Evolutionary conservation across 2,329 filamentous ascomycete genomes (phyloP).

Genomic region (Beauveria bassiana): DNA sequence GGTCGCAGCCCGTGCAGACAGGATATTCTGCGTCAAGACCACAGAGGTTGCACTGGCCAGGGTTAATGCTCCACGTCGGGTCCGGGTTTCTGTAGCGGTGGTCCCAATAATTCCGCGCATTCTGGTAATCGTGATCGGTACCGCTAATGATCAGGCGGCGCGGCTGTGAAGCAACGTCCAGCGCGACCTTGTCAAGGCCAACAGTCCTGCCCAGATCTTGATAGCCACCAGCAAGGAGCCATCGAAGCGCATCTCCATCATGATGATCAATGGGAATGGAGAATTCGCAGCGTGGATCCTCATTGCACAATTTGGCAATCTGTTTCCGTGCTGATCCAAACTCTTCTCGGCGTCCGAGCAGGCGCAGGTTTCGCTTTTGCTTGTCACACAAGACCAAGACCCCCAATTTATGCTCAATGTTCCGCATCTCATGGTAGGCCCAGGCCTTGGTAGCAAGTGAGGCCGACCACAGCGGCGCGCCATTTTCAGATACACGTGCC

Average conservation of each 20-base stretch:
- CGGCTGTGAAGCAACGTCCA: conserved; percentile 3
- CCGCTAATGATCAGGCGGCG: conserved; percentile 2
- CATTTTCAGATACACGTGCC: neutral
- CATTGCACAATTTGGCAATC: neutral
- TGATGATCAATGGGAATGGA: neutral
- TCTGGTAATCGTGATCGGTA: neutral
- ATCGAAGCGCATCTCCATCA: neutral
- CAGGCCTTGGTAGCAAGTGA: conserved; percentile 9
- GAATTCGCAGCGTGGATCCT: conserved; percentile 1
- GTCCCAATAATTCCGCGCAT: neutral
- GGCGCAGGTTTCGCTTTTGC: neutral
- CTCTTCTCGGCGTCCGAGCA: neutral
- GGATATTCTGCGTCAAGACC: neutral
- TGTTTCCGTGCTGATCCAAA: neutral
- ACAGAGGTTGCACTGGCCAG: neutral
- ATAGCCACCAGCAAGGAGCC: conserved; percentile 1
- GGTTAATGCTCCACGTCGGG: neutral
- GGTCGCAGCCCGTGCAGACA: neutral
- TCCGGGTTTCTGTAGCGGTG: neutral
- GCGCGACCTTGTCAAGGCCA: conserved; percentile 5
- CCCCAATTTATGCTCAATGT: neutral
- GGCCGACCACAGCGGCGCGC: neutral
- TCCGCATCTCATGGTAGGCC: neutral
- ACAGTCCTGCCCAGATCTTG: neutral
- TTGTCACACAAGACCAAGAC: conserved; percentile 2